Percentiles rank a stretch among this genome's conserved stretches.
Evolutionary conservation across 306 rosid genomes (phyloP).

Genomic region (Medicago truncatula): DNA sequence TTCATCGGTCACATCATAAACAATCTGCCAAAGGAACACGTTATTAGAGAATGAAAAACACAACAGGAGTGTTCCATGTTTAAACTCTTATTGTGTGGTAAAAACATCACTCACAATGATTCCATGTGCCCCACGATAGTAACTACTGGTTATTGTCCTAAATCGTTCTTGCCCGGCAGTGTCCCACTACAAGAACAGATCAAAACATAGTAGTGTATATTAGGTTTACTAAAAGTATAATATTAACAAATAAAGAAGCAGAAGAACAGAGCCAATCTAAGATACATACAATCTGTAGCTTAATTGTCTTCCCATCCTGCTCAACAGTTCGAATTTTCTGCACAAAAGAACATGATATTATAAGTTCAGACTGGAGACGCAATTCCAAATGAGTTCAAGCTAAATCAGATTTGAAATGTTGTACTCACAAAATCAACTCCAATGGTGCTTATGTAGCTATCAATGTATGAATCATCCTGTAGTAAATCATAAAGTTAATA

Average conservation of each 20-base stretch:
- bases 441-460: slow-evolving; percentile 98
- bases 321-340: slow-evolving; percentile 67
- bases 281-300: slow-evolving; percentile 64
- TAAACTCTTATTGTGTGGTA: slow-evolving; percentile 13
- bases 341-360: slow-evolving; percentile 36
- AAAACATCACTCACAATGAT: slow-evolving; percentile 57
- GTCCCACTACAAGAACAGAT: slow-evolving; percentile 59
- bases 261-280: slow-evolving; percentile 29
- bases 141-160: slow-evolving; percentile 66
- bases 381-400: slow-evolving; percentile 43
- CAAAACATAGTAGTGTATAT: not conserved
- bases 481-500: slow-evolving; percentile 30
- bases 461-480: slow-evolving; percentile 97
- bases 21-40: slow-evolving; percentile 49
- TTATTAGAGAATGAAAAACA: slow-evolving; percentile 28
- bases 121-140: slow-evolving; percentile 68
- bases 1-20: slow-evolving; percentile 64
- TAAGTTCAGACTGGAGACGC: slow-evolving; percentile 11
- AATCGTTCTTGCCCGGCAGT: slow-evolving; percentile 69
- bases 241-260: slow-evolving; percentile 23
- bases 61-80: slow-evolving; percentile 12
- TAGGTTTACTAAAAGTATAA: slow-evolving; percentile 28
- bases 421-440: slow-evolving; percentile 98
- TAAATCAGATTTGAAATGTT: slow-evolving; percentile 1
- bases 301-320: slow-evolving; percentile 67